A percentile compares a stretch with the other conserved stretches of the same genome.
These are phyloP conservation scores for Hysterangium stoloniferum DNA, from an alignment of 768 basidiomycete genomes.

Conservation along the genomic window DNA sequence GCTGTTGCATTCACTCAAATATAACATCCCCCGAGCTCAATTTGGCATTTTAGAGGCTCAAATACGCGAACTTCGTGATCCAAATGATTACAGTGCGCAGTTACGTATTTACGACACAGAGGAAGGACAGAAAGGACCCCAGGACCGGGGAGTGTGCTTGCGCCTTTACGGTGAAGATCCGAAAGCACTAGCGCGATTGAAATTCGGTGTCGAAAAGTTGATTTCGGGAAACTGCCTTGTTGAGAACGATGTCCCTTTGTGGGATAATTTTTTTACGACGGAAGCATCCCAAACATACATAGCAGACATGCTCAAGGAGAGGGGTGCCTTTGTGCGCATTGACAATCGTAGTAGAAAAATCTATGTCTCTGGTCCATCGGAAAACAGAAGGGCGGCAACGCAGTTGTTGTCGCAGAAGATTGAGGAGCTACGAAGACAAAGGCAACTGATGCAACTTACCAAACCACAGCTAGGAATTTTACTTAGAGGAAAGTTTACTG, in stretches of 20 bases:
- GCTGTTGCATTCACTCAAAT: slow-evolving; percentile 47
- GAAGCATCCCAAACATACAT: slow-evolving; percentile 39
- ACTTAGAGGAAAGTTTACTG: slow-evolving; percentile 36
- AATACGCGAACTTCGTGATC: slow-evolving; percentile 27
- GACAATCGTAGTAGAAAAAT: slow-evolving; percentile 31
- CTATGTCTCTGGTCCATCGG: slow-evolving; percentile 45
- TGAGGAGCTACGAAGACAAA: slow-evolving; percentile 33
- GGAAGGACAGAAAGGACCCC: slow-evolving; percentile 13
- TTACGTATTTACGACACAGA: slow-evolving; percentile 26
- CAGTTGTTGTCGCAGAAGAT: slow-evolving; percentile 41
- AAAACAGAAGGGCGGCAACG: slow-evolving; percentile 33
- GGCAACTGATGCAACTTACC: slow-evolving; percentile 39
- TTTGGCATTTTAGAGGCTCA: slow-evolving; percentile 38
- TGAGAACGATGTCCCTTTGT: slow-evolving; percentile 43
- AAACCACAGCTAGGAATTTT: slow-evolving; percentile 40
- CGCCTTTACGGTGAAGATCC: slow-evolving; percentile 44
- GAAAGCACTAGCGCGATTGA: slow-evolving; percentile 46
- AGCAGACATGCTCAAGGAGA: slow-evolving; percentile 29
- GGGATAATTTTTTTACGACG: slow-evolving; percentile 57
- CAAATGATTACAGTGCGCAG: slow-evolving; percentile 23
- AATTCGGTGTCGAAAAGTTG: slow-evolving; percentile 52
- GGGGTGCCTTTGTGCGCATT: slow-evolving; percentile 37
- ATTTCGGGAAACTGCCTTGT: slow-evolving; percentile 53
- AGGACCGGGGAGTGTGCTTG: slow-evolving; percentile 30
- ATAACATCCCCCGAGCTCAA: slow-evolving; percentile 35